phyloP scores from a whole-genome alignment of 768 basidiomycete species.

The Boletus fagicola region DNA sequence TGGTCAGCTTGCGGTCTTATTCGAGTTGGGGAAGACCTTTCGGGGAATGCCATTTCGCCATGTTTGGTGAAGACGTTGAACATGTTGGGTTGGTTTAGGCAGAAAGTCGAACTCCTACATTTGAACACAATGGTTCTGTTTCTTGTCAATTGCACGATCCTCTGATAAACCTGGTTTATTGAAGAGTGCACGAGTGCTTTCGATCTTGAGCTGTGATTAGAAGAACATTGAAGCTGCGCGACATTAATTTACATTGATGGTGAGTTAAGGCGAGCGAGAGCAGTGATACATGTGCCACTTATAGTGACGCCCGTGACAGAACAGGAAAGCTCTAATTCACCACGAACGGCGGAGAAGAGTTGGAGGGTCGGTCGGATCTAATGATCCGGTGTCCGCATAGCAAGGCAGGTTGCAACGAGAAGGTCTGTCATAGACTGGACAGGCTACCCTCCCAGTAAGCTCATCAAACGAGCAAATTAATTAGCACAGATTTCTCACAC shows the following conservation, averaged over 20 bases:
- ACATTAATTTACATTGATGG: conserved; percentile 5
- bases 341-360: background rate
- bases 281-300: background rate
- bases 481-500: conserved; percentile 13
- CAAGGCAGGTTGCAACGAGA: conserved; percentile 33
- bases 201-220: background rate
- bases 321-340: background rate
- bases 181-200: background rate
- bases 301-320: background rate
- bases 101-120: background rate
- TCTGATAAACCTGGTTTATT: background rate
- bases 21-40: conserved; percentile 23
- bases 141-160: background rate
- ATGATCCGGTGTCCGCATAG: conserved; percentile 31
- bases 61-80: conserved; percentile 20
- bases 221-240: background rate
- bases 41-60: conserved; percentile 25
- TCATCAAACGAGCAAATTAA: background rate
- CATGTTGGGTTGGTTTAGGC: background rate
- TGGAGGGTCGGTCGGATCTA: conserved; percentile 1
- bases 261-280: background rate
- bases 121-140: background rate
- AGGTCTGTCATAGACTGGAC: conserved; percentile 29
- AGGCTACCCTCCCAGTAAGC: conserved; percentile 14
- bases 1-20: conserved; percentile 18